Percentiles rank a stretch among this genome's conserved stretches.
phyloP scores from a whole-genome alignment of 805 yeast genomes.

The Cyberlindnera amylophila region DNA sequence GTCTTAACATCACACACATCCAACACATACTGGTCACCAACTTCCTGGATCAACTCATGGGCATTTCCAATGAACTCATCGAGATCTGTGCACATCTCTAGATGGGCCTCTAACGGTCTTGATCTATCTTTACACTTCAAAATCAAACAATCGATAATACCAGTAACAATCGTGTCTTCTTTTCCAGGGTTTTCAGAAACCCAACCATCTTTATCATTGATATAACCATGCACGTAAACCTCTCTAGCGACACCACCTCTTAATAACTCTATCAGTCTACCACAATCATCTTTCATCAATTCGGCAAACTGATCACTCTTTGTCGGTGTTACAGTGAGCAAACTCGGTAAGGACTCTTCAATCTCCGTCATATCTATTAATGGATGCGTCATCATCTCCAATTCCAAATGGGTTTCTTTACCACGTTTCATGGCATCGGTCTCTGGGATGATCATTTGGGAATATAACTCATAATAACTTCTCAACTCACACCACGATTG shows the following conservation, averaged over 20 bases:
- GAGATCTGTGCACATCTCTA: slow-evolving; percentile 5
- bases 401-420: slow-evolving; percentile 38
- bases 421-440: slow-evolving; percentile 47
- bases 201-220: slow-evolving; percentile 13
- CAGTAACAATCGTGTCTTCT: slow-evolving; percentile 50
- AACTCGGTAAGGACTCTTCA: slow-evolving; percentile 1
- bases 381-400: slow-evolving; percentile 48
- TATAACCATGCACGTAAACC: slow-evolving; percentile 40
- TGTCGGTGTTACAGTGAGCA: neutral
- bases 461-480: slow-evolving; percentile 47
- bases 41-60: slow-evolving; percentile 17
- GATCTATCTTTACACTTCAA: slow-evolving; percentile 17
- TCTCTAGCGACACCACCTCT: slow-evolving; percentile 57
- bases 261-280: slow-evolving; percentile 40
- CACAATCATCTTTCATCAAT: slow-evolving; percentile 40
- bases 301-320: slow-evolving; percentile 25
- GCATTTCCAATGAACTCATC: slow-evolving; percentile 11
- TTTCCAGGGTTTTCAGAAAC: slow-evolving; percentile 13
- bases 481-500: slow-evolving; percentile 68
- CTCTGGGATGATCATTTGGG: slow-evolving; percentile 35
- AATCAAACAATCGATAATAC: slow-evolving; percentile 53
- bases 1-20: slow-evolving; percentile 60
- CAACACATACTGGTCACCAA: slow-evolving; percentile 24
- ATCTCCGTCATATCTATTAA: slow-evolving; percentile 6
- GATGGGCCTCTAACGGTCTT: slow-evolving; percentile 7